Base-by-base conservation (phyloP, 768 basidiomycete species). In the Agaricus blazei region DNA sequence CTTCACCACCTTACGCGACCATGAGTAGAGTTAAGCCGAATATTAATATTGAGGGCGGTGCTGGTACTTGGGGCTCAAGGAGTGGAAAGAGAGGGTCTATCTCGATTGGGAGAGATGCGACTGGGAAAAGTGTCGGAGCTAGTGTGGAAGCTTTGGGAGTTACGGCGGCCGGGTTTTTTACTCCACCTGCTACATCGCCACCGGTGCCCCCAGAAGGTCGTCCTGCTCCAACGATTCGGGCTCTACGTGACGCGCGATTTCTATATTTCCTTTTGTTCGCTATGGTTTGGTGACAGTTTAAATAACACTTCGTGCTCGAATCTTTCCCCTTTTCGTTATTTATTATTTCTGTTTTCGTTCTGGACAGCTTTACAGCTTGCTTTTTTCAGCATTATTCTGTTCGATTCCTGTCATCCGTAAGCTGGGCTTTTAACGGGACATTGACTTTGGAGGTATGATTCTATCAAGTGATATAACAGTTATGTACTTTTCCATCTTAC, bases 161-260 rank as follows among this genome's bases (percentile, higher is more conserved):
- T 45, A 90, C 86, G 31, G 90, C 88, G 34, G 77, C 76, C 23
- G 91, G 90, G 0, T 92, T 92, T 65, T 93, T 93, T 67, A 72
- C 76, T 11, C 74, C 88, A 3, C 84, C 87, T 6, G 60, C 58
- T 29, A 61, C 60, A 34, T 67, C 70, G 3, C 74, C 75, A 1
- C 70, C 72, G 9, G 66, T 41, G n/a, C 19, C 15, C 45, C 37
- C 4, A 38, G 45, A 43, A 47, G 46, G 36, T 40, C 46, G 36
- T 28, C 9, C 37, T 38, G 31, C 44, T 54, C 58, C 38, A 19
- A 3, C n/a, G 14, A 8, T 12, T 3, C 40, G 40, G 40, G 40
- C 40, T 6, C 19, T 15, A 5, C 40, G n/a, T 41, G 12, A 41
- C 19, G 12, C 12, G 5, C 11, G 34, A 8, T 34, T 34, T 34